phyloP scores from a whole-genome alignment of 768 basidiomycete species.

The Lactarius pseudohatsudake region DNA sequence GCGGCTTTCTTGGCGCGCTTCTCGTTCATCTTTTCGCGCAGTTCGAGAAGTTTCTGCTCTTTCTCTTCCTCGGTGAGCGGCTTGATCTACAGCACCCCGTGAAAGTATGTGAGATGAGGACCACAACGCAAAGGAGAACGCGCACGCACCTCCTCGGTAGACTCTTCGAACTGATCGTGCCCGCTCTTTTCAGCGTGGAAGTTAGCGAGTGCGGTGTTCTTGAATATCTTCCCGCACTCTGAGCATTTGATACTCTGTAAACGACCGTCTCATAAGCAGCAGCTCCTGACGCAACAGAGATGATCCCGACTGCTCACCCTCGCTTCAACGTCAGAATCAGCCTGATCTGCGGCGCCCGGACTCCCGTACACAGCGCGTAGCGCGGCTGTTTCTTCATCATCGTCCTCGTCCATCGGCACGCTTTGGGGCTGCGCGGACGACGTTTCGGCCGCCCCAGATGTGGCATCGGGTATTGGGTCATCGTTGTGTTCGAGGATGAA shows the following conservation, averaged over 20 bases:
- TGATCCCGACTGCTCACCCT: conserved; percentile 47
- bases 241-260: conserved; percentile 79
- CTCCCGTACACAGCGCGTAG: conserved; percentile 49
- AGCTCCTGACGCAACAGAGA: background rate
- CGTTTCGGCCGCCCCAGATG: conserved; percentile 35
- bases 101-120: background rate
- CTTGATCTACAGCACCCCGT: conserved; percentile 58
- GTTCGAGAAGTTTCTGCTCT: conserved; percentile 72
- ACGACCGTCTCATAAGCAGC: conserved; percentile 1
- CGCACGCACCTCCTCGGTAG: conserved; percentile 77
- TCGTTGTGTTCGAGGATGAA: conserved; percentile 80
- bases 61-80: conserved; percentile 95
- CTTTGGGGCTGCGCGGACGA: conserved; percentile 27
- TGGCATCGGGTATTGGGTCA: conserved; percentile 64
- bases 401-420: conserved; percentile 55
- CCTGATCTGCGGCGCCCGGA: conserved; percentile 39
- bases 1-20: conserved; percentile 75
- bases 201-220: conserved; percentile 82
- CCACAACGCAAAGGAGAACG: conserved; percentile 5
- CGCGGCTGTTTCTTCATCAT: conserved; percentile 73
- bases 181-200: conserved; percentile 95
- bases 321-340: conserved; percentile 50
- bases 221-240: conserved; percentile 83
- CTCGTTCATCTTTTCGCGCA: conserved; percentile 73
- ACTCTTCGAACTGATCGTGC: conserved; percentile 95